A percentile compares a stretch with the other conserved stretches of the same genome.
phyloP scores from a whole-genome alignment of 768 basidiomycete species.

The Suillus subalutaceus region DNA sequence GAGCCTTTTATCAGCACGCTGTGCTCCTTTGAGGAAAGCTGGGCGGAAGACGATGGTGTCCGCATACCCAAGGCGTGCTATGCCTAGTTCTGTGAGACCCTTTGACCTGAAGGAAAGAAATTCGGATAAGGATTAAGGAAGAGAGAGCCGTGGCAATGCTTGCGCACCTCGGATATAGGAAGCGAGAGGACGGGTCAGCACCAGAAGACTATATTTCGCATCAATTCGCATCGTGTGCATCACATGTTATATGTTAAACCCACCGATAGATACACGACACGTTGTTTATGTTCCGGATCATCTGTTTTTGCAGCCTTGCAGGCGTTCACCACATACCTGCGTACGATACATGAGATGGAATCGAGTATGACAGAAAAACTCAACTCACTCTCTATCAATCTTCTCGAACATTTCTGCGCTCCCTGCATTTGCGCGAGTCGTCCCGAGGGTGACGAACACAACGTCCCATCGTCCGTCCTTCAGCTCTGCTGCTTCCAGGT shows the following conservation, averaged over 20 bases:
- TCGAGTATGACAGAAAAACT: not conserved
- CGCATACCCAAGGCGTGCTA: slow-evolving; percentile 68
- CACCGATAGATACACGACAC: slow-evolving; percentile 73
- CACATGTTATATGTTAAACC: slow-evolving; percentile 19
- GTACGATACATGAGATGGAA: not conserved
- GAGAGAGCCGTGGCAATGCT: slow-evolving; percentile 8
- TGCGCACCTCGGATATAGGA: slow-evolving; percentile 53
- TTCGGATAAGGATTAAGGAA: not conserved
- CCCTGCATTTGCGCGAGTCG: slow-evolving; percentile 61
- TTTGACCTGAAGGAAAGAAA: slow-evolving; percentile 55
- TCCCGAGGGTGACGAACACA: slow-evolving; percentile 77
- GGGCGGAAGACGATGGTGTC: slow-evolving; percentile 77
- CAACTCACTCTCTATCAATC: slow-evolving; percentile 73
- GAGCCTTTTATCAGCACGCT: slow-evolving; percentile 43
- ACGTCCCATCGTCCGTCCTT: slow-evolving; percentile 69
- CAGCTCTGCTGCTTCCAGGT: slow-evolving; percentile 52
- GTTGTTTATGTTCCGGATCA: slow-evolving; percentile 50
- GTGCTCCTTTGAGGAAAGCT: slow-evolving; percentile 47
- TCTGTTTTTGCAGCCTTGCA: slow-evolving; percentile 63
- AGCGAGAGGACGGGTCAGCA: slow-evolving; percentile 50
- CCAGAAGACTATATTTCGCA: slow-evolving; percentile 46
- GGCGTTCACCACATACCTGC: slow-evolving; percentile 74
- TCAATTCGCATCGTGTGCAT: not conserved
- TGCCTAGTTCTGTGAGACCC: slow-evolving; percentile 70
- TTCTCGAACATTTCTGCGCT: slow-evolving; percentile 69